Conservation (phyloP, 2,329 filamentous ascomycete genomes). For the Alternaria triticimaculans region DNA sequence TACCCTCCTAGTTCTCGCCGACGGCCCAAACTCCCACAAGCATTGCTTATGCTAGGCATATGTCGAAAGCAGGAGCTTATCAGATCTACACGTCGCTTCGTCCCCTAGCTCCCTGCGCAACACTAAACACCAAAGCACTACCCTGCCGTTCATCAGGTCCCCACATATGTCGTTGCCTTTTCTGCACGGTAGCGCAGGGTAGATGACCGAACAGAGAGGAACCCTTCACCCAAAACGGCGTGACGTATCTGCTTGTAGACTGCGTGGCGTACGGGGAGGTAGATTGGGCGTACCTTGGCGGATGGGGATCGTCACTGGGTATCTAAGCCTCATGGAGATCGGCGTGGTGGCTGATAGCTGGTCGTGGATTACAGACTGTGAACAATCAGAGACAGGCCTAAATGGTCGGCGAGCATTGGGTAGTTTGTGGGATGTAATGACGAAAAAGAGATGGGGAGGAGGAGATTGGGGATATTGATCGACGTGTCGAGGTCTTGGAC, state of each 20-base stretch:
- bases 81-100: neutral
- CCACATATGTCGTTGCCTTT: neutral
- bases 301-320: neutral
- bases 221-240: neutral
- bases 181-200: neutral
- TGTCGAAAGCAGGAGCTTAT: neutral
- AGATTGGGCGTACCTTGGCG: neutral
- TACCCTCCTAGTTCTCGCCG: neutral
- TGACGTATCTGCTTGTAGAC: neutral
- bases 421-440: neutral
- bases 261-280: neutral
- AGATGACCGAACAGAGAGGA: neutral
- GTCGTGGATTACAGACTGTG: neutral
- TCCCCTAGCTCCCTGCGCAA: neutral
- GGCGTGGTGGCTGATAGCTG: neutral
- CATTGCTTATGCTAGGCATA: neutral
- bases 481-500: neutral
- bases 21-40: neutral
- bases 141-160: neutral
- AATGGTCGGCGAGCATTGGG: neutral
- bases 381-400: neutral
- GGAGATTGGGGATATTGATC: neutral
- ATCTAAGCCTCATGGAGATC: neutral
- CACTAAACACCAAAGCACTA: neutral
- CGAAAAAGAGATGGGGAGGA: neutral